Percentiles rank a stretch among this genome's conserved stretches.
These are phyloP conservation scores for Adansonia gregorii DNA, from an alignment of 441 rosid species.

Conservation along the genomic window DNA sequence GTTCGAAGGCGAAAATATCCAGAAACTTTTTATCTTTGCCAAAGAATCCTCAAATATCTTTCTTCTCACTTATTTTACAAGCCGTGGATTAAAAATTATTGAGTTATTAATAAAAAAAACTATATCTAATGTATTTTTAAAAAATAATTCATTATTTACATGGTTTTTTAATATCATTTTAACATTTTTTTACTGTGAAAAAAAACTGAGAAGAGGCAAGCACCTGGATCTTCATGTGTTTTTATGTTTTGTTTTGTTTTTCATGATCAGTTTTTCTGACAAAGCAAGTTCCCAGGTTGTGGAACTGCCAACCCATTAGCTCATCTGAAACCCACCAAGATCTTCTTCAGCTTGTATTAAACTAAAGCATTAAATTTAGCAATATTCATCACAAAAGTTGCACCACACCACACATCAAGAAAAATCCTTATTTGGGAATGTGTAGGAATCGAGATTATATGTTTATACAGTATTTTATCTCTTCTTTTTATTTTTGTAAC, in stretches of 20 bases:
- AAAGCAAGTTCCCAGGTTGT: constrained; percentile 21
- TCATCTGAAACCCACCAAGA: constrained; percentile 17
- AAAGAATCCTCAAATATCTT: neutral
- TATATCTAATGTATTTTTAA: too few species aligned
- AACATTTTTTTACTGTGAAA: too few species aligned
- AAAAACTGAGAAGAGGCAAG: neutral
- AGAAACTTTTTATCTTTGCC: neutral
- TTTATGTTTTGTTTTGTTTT: too few species aligned
- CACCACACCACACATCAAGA: neutral
- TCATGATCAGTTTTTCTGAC: neutral
- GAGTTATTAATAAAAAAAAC: too few species aligned
- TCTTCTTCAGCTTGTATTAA: neutral
- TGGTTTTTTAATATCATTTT: too few species aligned
- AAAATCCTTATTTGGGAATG: neutral
- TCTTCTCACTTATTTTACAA: neutral
- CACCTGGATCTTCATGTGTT: neutral
- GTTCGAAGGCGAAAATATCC: constrained; percentile 2
- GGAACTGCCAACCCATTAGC: neutral
- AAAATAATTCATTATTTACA: too few species aligned
- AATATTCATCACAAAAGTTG: constrained; percentile 7
- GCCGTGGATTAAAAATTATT: too few species aligned
- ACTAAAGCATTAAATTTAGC: constrained; percentile 11
- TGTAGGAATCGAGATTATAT: neutral
- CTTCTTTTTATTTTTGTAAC: neutral
- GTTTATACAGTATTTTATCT: neutral